Evolutionary conservation across 2,329 filamentous ascomycete species (phyloP).

Genomic region (Fusarium torreyae): DNA sequence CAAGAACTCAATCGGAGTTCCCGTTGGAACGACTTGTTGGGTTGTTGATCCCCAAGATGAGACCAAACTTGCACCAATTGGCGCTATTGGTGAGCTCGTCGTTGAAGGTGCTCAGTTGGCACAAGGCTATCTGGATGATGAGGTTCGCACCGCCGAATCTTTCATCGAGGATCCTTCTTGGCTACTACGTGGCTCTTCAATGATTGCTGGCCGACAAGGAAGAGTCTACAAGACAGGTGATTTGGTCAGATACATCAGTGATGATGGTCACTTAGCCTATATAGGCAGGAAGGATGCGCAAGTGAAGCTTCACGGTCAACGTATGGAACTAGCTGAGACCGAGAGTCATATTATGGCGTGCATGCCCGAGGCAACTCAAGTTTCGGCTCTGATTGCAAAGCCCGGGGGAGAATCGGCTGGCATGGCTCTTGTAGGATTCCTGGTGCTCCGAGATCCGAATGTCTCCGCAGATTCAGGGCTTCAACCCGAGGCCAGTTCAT

Average conservation of each 20-base stretch:
- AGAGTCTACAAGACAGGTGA: conserved; percentile 44
- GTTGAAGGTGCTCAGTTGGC: conserved; percentile 49
- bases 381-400: not conserved
- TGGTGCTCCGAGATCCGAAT: not conserved
- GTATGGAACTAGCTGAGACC: conserved; percentile 60
- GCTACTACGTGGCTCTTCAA: conserved; percentile 27
- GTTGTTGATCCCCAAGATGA: conserved; percentile 44
- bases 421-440: not conserved
- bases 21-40: conserved; percentile 34
- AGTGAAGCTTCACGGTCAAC: conserved; percentile 69
- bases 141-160: conserved; percentile 41
- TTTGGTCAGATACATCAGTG: conserved; percentile 44
- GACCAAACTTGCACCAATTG: conserved; percentile 41
- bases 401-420: not conserved
- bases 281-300: conserved; percentile 68
- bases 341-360: conserved; percentile 20
- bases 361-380: not conserved
- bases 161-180: conserved; percentile 52
- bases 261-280: conserved; percentile 56
- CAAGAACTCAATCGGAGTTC: not conserved
- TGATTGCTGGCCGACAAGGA: conserved; percentile 22
- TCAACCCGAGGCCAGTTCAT: too few species aligned
- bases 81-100: conserved; percentile 48
- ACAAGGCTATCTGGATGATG: conserved; percentile 45
- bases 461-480: too few species aligned